phyloP scores from a whole-genome alignment of 2,329 filamentous ascomycete genomes.

The Akanthomyces muscarius region DNA sequence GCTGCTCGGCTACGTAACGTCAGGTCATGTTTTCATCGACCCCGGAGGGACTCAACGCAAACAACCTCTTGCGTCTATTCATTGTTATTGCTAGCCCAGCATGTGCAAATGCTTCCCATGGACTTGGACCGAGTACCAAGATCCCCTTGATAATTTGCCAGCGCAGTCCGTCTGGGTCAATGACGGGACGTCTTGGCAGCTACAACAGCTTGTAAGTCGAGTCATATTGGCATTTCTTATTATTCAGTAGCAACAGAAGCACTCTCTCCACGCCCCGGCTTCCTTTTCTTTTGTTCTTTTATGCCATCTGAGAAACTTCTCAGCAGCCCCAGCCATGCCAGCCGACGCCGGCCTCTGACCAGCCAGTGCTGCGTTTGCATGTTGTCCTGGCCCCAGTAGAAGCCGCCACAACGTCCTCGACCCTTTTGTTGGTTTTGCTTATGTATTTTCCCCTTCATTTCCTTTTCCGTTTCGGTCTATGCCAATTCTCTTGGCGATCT shows the following conservation, averaged over 20 bases:
- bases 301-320: constrained; percentile 2
- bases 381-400: not conserved
- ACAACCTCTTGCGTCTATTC: constrained; percentile 1
- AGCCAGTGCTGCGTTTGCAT: constrained; percentile 9
- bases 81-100: not conserved
- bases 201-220: constrained; percentile 38
- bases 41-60: not conserved
- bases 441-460: not conserved
- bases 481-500: not conserved
- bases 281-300: not conserved
- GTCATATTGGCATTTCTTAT: constrained; percentile 6
- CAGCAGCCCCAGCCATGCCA: not conserved
- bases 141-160: constrained; percentile 34
- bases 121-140: constrained; percentile 46
- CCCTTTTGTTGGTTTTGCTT: not conserved
- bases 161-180: constrained; percentile 41
- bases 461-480: not conserved
- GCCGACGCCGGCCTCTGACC: not conserved
- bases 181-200: constrained; percentile 33
- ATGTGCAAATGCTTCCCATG: constrained; percentile 55
- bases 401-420: not conserved
- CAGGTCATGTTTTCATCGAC: not conserved
- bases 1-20: not conserved
- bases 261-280: not conserved
- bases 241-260: not conserved